Conservation (phyloP, 2,329 filamentous ascomycete genomes). For the Thielaviopsis euricoi region DNA sequence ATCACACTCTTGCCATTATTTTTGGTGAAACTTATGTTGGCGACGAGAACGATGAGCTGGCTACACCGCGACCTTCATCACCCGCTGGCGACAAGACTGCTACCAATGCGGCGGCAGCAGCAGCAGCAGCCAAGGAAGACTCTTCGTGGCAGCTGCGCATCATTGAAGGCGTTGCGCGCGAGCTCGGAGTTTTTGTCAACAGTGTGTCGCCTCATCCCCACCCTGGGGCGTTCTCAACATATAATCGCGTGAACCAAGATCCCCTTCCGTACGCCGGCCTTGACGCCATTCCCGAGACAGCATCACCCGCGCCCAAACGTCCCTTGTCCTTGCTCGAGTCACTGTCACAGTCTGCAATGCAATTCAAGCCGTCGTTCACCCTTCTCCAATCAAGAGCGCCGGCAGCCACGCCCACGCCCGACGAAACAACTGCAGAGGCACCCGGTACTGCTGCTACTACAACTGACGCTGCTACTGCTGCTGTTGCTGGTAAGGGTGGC, state of each 20-base stretch:
- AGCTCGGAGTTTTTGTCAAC: constrained; percentile 70
- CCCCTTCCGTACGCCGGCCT: constrained; percentile 65
- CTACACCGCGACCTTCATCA: constrained; percentile 28
- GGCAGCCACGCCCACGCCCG: constrained; percentile 15
- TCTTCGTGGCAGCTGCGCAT: constrained; percentile 59
- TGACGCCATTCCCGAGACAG: constrained; percentile 41
- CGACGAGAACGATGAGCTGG: constrained; percentile 29
- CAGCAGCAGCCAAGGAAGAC: constrained; percentile 21
- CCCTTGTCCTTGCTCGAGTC: constrained; percentile 9
- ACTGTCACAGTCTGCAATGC: constrained; percentile 7
- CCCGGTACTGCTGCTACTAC: neutral
- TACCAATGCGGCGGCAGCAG: constrained; percentile 18
- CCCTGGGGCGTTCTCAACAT: constrained; percentile 77
- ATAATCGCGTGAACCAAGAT: constrained; percentile 46
- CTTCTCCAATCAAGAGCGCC: constrained; percentile 12
- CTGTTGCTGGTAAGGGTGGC: neutral
- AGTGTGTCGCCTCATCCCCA: constrained; percentile 57
- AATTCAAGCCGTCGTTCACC: constrained; percentile 14
- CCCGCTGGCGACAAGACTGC: constrained; percentile 17
- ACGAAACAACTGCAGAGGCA: neutral
- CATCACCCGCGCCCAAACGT: constrained; percentile 12
- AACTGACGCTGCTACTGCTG: neutral
- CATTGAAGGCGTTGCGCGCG: constrained; percentile 68
- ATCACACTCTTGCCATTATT: constrained; percentile 66
- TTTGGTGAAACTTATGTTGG: constrained; percentile 63